phyloP scores from a whole-genome alignment of 371 early-diverging fungal species.

The Mortierella sp. region DNA sequence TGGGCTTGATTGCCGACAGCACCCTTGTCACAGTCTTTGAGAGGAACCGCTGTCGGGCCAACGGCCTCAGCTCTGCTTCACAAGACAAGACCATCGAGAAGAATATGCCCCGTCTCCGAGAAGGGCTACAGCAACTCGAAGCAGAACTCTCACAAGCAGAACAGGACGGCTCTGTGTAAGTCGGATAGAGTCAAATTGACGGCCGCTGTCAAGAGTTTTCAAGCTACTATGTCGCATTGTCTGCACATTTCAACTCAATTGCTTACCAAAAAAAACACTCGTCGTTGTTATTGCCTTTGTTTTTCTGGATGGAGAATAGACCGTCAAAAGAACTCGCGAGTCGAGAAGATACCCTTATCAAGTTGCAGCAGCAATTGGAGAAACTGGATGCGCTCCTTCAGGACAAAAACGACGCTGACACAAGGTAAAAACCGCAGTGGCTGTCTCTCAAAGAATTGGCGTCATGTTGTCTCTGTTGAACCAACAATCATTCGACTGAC shows the following conservation, averaged over 20 bases:
- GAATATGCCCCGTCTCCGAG: constrained; percentile 67
- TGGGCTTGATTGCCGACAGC: constrained; percentile 73
- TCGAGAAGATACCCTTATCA: constrained; percentile 71
- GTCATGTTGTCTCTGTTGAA: neutral
- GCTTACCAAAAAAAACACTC: too few relatives aligned
- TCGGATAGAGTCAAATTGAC: too few relatives aligned
- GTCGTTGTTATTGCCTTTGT: neutral
- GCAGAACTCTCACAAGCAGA: constrained; percentile 73
- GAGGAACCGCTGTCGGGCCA: constrained; percentile 68
- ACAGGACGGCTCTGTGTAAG: constrained; percentile 67
- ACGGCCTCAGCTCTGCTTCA: constrained; percentile 70
- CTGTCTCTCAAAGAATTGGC: neutral
- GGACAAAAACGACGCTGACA: constrained; percentile 63
- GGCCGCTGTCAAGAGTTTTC: too few relatives aligned
- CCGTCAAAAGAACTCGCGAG: constrained; percentile 63
- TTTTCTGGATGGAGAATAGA: constrained; percentile 34
- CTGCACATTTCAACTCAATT: too few relatives aligned
- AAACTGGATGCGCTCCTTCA: constrained; percentile 70
- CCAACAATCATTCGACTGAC: neutral
- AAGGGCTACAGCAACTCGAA: constrained; percentile 71
- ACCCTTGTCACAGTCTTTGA: constrained; percentile 72
- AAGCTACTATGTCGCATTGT: too few relatives aligned
- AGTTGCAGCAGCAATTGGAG: constrained; percentile 72
- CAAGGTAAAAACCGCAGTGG: constrained; percentile 59
- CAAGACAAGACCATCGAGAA: constrained; percentile 70